Evolutionary conservation across 306 rosid genomes (phyloP), one percentile per base, ranked within the genome.

Genomic region (Alnus rubra): DNA sequence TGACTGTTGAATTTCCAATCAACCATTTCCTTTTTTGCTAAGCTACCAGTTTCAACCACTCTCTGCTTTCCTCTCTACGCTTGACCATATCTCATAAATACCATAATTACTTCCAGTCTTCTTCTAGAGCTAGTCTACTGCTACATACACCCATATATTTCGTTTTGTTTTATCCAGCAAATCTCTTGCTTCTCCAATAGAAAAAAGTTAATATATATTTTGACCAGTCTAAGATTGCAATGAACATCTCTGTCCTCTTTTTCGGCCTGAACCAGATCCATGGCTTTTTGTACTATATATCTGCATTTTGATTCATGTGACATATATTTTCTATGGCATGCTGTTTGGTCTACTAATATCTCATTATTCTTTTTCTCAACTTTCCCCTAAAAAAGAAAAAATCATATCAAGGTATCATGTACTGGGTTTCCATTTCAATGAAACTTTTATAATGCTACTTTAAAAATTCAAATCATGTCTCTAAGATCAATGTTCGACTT

Each of bases 1-100:
- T n/a, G 4, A 51, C 65, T 15, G 19, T 30, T 23, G 68, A 60
- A 37, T 70, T 67, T 74, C 71, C 31, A 68, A 68, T 23, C 72
- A 39, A 64, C 71, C 28, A 15, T 47, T 67, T 67, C 42, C 65
- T 42, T 67, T 39, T 68, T 42, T 2, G 11, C 33, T 68, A 10
- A 18, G 51, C 72, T 68, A 51, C 72, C 72, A 68, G 72, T 42
- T 10, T 42, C 83, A 80, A 80, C 83, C 2, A 80, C 79, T 55
- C 60, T 47, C 79, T 74, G 79, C 28, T 12, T 47, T 67, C 5
- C 49, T n/a, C 67, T 62, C 50, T n/a, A 5, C 31, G 11, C 74
- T 33, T 60, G 37, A 30, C 78, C 23, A 62, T 3, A 35, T 13
- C 45, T 79, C 82, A 79, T 79, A 79, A 73, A 79, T 73, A 62